These are phyloP conservation scores for Aureobasidium namibiae DNA, from an alignment of 2,329 filamentous ascomycete species.

Conservation along the genomic window DNA sequence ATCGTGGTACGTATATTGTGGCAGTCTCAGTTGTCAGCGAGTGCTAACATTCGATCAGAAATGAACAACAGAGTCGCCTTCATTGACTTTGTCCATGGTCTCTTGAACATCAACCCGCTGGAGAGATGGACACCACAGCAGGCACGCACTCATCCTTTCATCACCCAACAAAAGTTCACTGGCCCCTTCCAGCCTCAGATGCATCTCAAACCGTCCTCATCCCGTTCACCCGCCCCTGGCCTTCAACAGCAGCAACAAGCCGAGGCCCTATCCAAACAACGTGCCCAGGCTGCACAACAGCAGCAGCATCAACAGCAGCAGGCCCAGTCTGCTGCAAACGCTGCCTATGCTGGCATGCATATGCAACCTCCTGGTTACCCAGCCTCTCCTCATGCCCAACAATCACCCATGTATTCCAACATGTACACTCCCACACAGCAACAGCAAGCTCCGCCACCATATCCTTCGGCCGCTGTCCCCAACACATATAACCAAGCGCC, in stretches of 20 bases:
- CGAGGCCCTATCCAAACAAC: constrained; percentile 86
- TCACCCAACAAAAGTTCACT: constrained; percentile 95
- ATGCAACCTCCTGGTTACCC: constrained; percentile 41
- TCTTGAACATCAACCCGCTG: constrained; percentile 89
- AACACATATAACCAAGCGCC: constrained; percentile 62
- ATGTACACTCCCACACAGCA: constrained; percentile 62
- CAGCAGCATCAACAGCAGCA: constrained; percentile 32
- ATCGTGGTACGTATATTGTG: constrained; percentile 61
- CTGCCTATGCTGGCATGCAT: constrained; percentile 57
- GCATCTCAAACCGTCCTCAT: constrained; percentile 85
- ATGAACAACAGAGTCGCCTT: constrained; percentile 97
- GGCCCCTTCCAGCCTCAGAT: constrained; percentile 94
- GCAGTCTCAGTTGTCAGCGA: not conserved
- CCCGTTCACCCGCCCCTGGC: constrained; percentile 81
- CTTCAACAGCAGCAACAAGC: constrained; percentile 95
- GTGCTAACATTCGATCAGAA: constrained; percentile 52
- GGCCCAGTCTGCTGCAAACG: constrained; percentile 26
- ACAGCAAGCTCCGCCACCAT: constrained; percentile 63
- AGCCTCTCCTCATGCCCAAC: constrained; percentile 26
- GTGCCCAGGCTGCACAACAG: constrained; percentile 53
- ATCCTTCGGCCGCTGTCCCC: constrained; percentile 44
- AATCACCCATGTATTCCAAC: constrained; percentile 54
- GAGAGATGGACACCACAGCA: constrained; percentile 98
- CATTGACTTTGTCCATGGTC: constrained; percentile 91
- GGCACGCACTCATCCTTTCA: constrained; percentile 94